Evolutionary conservation across 352 stramenopile genomes (phyloP).

Genomic region (Phytophthora hibernalis): DNA sequence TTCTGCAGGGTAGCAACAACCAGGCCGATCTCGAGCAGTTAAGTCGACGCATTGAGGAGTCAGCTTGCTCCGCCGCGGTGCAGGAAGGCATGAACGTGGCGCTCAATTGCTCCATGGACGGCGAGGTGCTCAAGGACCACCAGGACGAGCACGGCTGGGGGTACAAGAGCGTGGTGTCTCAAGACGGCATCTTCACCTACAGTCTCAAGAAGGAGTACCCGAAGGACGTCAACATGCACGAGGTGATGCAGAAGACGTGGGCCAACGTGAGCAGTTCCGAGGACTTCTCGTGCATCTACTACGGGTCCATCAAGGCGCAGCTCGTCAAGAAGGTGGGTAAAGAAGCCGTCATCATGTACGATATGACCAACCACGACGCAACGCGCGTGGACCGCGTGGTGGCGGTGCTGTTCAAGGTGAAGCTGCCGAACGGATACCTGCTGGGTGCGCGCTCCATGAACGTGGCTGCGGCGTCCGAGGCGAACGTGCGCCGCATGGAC

Average conservation of each 20-base stretch:
- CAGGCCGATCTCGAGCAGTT: conserved; percentile 21
- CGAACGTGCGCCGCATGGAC: conserved; percentile 34
- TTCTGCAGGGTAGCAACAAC: conserved; percentile 16
- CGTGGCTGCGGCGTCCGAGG: not conserved
- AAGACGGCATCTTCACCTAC: conserved; percentile 39
- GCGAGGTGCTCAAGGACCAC: conserved; percentile 39
- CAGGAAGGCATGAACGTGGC: conserved; percentile 29
- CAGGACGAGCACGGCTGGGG: conserved; percentile 41
- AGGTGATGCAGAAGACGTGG: conserved; percentile 42
- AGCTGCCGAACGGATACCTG: conserved; percentile 39
- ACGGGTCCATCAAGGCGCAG: conserved; percentile 39
- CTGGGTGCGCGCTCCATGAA: conserved; percentile 42
- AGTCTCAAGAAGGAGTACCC: conserved; percentile 41
- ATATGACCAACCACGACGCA: conserved; percentile 41
- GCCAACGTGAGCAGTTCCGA: conserved; percentile 37
- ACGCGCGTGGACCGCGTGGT: conserved; percentile 44
- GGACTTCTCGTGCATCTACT: conserved; percentile 42
- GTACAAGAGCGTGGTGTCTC: conserved; percentile 40
- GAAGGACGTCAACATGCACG: conserved; percentile 37
- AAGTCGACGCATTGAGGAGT: conserved; percentile 29
- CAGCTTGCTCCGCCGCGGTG: conserved; percentile 24
- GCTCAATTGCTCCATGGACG: conserved; percentile 36
- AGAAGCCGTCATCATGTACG: conserved; percentile 41
- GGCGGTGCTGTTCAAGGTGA: conserved; percentile 36
- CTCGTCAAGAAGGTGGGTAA: conserved; percentile 42